These are phyloP conservation scores for Phytophthora hybrid DNA, from an alignment of 352 stramenopile genomes.

Conservation along the genomic window DNA sequence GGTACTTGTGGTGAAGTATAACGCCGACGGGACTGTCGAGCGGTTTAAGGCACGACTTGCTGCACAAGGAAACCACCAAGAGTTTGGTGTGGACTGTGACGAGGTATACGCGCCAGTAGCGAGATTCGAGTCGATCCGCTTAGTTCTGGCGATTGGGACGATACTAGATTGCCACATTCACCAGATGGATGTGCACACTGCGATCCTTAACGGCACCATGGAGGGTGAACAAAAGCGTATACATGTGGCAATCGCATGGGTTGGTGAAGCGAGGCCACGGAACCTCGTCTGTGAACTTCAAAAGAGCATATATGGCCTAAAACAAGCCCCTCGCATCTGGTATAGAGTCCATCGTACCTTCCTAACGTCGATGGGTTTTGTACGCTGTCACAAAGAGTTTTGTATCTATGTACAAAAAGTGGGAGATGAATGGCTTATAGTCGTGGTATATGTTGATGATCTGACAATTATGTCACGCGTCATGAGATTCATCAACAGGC, in stretches of 20 bases:
- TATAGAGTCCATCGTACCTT: constrained; percentile 35
- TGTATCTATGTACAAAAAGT: constrained; percentile 42
- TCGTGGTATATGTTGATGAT: constrained; percentile 43
- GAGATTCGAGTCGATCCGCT: constrained; percentile 14
- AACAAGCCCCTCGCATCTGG: constrained; percentile 28
- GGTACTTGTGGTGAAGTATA: constrained; percentile 23
- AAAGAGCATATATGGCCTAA: constrained; percentile 19
- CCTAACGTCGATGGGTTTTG: constrained; percentile 24
- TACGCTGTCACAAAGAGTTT: constrained; percentile 39
- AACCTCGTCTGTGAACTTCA: constrained; percentile 29
- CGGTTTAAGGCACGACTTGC: constrained; percentile 21
- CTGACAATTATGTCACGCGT: constrained; percentile 31
- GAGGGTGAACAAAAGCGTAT: constrained; percentile 25
- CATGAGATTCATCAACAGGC: constrained; percentile 21
- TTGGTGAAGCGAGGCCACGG: constrained; percentile 22
- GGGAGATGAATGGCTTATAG: constrained; percentile 38
- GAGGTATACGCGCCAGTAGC: constrained; percentile 20
- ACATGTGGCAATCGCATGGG: constrained; percentile 19
- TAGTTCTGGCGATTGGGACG: constrained; percentile 18
- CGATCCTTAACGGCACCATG: constrained; percentile 22
- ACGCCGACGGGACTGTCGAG: constrained; percentile 20
- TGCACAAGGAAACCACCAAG: constrained; percentile 25
- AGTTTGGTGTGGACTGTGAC: constrained; percentile 19
- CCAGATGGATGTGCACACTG: constrained; percentile 27
- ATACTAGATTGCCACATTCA: constrained; percentile 29